Percentiles rank a stretch among this genome's conserved stretches.
phyloP scores from a whole-genome alignment of 2,329 filamentous ascomycete species.

The Alternaria triticina region DNA sequence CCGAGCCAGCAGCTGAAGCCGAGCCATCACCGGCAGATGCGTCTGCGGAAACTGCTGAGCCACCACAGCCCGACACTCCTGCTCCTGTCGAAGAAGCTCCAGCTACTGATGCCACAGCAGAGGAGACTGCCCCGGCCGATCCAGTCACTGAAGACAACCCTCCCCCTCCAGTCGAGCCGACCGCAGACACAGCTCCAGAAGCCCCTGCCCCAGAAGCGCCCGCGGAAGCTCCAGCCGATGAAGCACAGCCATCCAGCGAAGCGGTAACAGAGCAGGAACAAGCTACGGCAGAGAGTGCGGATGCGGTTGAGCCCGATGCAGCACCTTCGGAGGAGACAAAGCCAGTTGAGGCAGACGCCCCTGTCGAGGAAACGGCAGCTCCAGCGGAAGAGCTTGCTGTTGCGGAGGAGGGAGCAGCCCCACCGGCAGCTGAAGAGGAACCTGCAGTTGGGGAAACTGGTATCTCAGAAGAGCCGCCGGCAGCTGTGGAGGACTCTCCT shows the following conservation, averaged over 20 bases:
- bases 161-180: conserved; percentile 1
- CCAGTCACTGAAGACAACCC: background rate
- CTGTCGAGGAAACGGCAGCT: background rate
- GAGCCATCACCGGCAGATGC: background rate
- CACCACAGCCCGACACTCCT: background rate
- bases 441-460: background rate
- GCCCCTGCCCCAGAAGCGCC: background rate
- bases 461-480: background rate
- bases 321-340: background rate
- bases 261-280: background rate
- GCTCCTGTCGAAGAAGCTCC: background rate
- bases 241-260: background rate
- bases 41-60: conserved; percentile 1
- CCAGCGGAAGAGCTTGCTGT: background rate
- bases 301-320: background rate
- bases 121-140: background rate
- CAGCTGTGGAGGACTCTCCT: background rate
- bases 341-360: background rate
- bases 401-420: background rate
- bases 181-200: background rate
- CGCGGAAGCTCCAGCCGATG: background rate
- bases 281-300: background rate
- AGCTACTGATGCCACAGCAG: background rate
- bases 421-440: background rate
- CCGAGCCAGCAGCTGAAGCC: background rate